phyloP scores from a whole-genome alignment of 441 rosid genomes.

The Euphorbia celastroides region DNA sequence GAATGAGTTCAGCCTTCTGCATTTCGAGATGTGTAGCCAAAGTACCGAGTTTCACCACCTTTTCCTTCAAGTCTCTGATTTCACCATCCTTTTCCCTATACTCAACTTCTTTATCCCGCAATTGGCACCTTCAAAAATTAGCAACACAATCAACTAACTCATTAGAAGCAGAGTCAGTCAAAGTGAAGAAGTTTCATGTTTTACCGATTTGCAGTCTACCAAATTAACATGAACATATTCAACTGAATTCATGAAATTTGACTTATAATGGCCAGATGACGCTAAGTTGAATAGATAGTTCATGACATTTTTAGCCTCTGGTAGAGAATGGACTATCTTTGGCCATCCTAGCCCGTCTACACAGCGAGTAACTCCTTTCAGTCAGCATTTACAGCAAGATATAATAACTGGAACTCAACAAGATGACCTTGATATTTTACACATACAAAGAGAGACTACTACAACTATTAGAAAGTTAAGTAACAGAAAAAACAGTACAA shows the following conservation, averaged over 20 bases:
- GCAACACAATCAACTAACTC: too few relatives aligned
- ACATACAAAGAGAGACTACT: background rate
- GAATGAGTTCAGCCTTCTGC: slow-evolving; percentile 64
- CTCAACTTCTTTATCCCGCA: slow-evolving; percentile 78
- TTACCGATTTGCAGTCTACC: too few relatives aligned
- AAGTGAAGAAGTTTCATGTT: too few relatives aligned
- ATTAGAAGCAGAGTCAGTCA: too few relatives aligned
- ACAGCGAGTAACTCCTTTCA: slow-evolving; percentile 16
- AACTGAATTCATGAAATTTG: background rate
- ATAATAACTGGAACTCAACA: background rate
- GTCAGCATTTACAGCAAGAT: slow-evolving; percentile 8
- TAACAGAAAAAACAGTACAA: background rate
- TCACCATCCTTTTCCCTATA: slow-evolving; percentile 70
- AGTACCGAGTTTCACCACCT: slow-evolving; percentile 57
- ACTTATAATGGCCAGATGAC: slow-evolving; percentile 65
- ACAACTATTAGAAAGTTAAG: background rate
- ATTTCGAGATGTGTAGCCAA: slow-evolving; percentile 54
- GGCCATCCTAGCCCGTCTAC: slow-evolving; percentile 90
- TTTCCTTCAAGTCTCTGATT: slow-evolving; percentile 70
- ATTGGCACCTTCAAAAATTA: slow-evolving; percentile 45
- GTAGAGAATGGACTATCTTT: slow-evolving; percentile 85
- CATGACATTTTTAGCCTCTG: slow-evolving; percentile 86
- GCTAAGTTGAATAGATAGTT: slow-evolving; percentile 79
- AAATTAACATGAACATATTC: too few relatives aligned
- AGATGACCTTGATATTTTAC: background rate